Base-by-base conservation (phyloP, 2,329 filamentous ascomycete species). In the Rosellinia necatrix region DNA sequence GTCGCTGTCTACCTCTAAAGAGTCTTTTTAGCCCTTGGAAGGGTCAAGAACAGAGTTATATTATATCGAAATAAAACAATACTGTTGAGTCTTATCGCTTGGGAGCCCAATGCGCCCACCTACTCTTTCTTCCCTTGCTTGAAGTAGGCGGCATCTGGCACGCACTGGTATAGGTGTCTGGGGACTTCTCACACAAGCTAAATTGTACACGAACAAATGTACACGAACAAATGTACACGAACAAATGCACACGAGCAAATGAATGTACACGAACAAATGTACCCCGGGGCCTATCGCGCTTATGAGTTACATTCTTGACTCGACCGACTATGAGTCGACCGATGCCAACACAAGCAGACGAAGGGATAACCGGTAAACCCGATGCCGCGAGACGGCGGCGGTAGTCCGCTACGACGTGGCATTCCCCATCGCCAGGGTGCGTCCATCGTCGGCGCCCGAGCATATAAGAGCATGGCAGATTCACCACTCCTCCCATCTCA, bases 391-490 rank as follows among this genome's bases (percentile, higher is more conserved):
- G 25, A 43, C 46, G 40, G 55, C 55, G 50, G 55, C 41, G 29
- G 19, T 34, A 29, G 19, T 29, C 40, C 37, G 30, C 40, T 17
- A 19, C 40, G 15, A 34, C 34, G 38, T 49, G 38, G 41, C 34
- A 24, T 46, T 41, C 7, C 17, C 17, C 15, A 32, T 19, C 29
- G 41, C 46, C 41, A 46, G 47, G 35, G 34, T 27, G 12, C 13
- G 6, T 4, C 24, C 25, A 27, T 12, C 25, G 12, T n/a, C n/a
- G n/a, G n/a, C n/a, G n/a, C n/a, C n/a, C n/a, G n/a, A n/a, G 35
- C 40, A 51, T 56, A 58, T 58, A 55, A 55, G 30, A 21, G n/a
- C 19, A 44, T 22, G 9, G 12, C 15, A 15, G 35, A 12, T 48
- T 37, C 35, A 25, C 40, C 37, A 9, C n/a, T 27, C 21, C 3